Evolutionary conservation across 805 yeast genomes (phyloP).

Genomic region (Metschnikowia anglica): DNA sequence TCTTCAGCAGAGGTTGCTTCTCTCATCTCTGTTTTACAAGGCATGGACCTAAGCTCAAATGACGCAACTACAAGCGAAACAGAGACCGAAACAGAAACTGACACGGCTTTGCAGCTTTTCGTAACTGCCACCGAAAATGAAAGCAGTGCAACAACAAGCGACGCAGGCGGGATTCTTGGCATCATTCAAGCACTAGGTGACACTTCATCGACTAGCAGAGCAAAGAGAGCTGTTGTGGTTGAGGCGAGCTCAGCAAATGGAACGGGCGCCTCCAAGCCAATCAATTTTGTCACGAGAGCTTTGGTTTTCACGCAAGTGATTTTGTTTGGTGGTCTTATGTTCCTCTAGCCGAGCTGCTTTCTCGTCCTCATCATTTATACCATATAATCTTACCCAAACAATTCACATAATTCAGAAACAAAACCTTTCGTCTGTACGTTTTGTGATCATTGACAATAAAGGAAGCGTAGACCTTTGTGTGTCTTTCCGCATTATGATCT

Average conservation of each 20-base stretch:
- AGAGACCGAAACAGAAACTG: not conserved
- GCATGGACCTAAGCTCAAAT: slow-evolving; percentile 1
- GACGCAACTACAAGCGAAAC: slow-evolving; percentile 1
- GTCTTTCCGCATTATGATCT: too few relatives aligned
- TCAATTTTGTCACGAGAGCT: not conserved
- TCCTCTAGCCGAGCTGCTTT: too few relatives aligned
- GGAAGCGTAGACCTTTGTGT: too few relatives aligned
- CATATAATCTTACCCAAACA: too few relatives aligned
- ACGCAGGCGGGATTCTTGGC: slow-evolving; percentile 3
- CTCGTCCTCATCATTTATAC: too few relatives aligned
- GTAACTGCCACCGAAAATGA: not conserved
- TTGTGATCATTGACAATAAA: too few relatives aligned
- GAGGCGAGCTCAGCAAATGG: not conserved
- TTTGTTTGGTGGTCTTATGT: too few relatives aligned
- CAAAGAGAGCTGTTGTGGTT: slow-evolving; percentile 3
- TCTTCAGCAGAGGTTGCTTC: slow-evolving; percentile 18
- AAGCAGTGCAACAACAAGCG: not conserved
- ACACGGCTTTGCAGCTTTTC: not conserved
- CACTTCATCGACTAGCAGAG: slow-evolving; percentile 4
- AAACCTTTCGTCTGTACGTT: too few relatives aligned
- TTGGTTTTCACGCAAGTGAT: too few relatives aligned
- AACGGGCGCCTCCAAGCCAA: not conserved
- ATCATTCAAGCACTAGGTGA: slow-evolving; percentile 12
- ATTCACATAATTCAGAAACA: too few relatives aligned
- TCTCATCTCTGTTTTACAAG: slow-evolving; percentile 15